Base-by-base conservation (phyloP, 2,329 filamentous ascomycete species). In the Cladosporium phlei region DNA sequence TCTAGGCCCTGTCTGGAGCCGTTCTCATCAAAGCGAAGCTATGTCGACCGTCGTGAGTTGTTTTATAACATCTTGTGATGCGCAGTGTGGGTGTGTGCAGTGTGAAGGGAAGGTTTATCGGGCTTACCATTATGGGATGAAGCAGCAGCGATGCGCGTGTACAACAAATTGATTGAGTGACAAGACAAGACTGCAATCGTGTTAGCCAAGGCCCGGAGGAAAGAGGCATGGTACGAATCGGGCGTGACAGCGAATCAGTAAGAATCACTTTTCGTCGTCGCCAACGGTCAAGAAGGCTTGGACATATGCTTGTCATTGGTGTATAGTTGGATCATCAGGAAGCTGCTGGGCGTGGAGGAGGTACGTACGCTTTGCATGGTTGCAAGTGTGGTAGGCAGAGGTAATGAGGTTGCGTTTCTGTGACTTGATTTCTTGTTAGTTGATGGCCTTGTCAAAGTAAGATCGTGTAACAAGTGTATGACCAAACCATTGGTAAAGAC, bases 31-130 rank as follows among this genome's bases (percentile, higher is more conserved):
- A 64, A 59, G 61, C 62, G 59, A 52, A 58, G 62, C 64, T 67
- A 66, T 63, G 64, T 64, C 60, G 64, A 67, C 64, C 64, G 64
- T 67, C 64, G 64, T 67, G 64, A 66, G 58, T 64, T 59, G 35
- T 38, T 55, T 55, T 58, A 53, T 55, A 47, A 52, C 60, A 66
- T 66, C 63, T 60, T 65, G 27, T 37, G 47, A 59, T 35, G 29
- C 25, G 25, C 32, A 4, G 24, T 22, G 46, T 19, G 37, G 22
- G 8, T 30, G 38, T n/a, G 19, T 21, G 22, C 34, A 33, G 28
- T 24, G 7, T 12, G 16, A 21, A 44, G 10, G 6, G n/a, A 14
- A 12, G 1, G 16, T 21, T 3, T 10, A 34, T n/a, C n/a, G n/a
- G n/a, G 27, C 40, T 34, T 35, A 44, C 40, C 40, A 34, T 44